Evolutionary conservation across 441 rosid species (phyloP), one percentile per base, ranked within the genome.

Genomic region (Adansonia rubrostipa): DNA sequence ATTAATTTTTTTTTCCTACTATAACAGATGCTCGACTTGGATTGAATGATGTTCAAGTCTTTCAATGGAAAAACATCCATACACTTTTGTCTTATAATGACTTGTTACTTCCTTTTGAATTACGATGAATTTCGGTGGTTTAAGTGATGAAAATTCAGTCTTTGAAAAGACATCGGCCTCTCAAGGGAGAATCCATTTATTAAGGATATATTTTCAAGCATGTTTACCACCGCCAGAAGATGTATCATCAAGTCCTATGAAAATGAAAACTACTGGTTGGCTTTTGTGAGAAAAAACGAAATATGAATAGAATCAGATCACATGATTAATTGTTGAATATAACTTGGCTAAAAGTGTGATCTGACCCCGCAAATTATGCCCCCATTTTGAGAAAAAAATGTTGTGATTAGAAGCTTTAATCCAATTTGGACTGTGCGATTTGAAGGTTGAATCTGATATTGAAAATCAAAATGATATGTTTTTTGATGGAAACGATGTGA

Each of bases 401-500:
- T 53, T 15, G 15, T 13, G 42, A 65, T 60, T 65, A 22, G 65
- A 22, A 61, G 17, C 13, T 44, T 58, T 45, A 17, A 33, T 63
- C 75, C 47, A 66, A 47, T 80, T 57, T 54, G 71, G 63, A 70
- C 50, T 24, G 58, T 47, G 63, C 48, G 36, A 70, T 22, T 60
- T 60, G 65, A 60, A 20, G 24, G 36, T 51, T 80, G 79, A 75
- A 77, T 71, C 71, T 24, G 9, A 65, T 33, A 44, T 33, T 33
- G 40, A 68, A 69, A 36, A 22, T 33, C 22, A 71, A 40, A 71
- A 54, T 19, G 15, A 61, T 61, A 61, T 61, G 65, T 0, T 60
- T 3, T 22, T 61, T 61, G 40, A 60, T 60, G 36, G 65, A 17
- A 20, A 13, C 48, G 80, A 81, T 61, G 65, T 77, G 66, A 77